Base-by-base conservation (phyloP, 2,329 filamentous ascomycete species). In the Fusarium torreyae region DNA sequence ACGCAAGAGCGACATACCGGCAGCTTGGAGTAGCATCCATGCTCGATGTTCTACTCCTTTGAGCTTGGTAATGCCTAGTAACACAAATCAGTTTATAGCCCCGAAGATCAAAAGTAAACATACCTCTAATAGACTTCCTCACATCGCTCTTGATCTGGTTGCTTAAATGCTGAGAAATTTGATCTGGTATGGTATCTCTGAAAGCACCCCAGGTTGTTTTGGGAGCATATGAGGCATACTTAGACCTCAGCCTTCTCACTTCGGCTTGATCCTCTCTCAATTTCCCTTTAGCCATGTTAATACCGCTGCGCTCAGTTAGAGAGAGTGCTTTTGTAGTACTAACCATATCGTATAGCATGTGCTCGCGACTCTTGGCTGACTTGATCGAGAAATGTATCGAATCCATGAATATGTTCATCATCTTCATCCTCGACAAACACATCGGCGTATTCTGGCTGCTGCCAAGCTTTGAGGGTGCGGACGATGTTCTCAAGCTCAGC, bases 401-500 rank as follows among this genome's bases (percentile, higher is more conserved):
- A 72, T 14, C 70, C 69, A 18, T 72, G 67, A 1, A 72, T 46
- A 13, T 66, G 67, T 28, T 42, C 38, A 15, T 71, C 64, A 1
- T 63, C n/a, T 26, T 72, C 70, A 7, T 72, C 70, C 9, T 53
- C 28, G 14, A 69, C 46, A 20, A 34, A 43, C 15, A 72, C 67
- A 18, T 63, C 44, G 0, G 57, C 18, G 22, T 48, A 59, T 18
- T 72, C 60, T 33, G 69, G 56, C 22, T 70, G 62, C 34, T 71
- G 63, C 70, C 70, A 72, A 7, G 34, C 52, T 45, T 62, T 70
- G 18, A 72, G 67, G 4, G 70, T 72, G 3, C 67, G 67, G n/a
- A 72, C 48, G 22, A 72, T 72, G 40, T 72, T 72, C 43, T 72
- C 69, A 18, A 72, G 69, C 45, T 72, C 70, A 1, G 57, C 57